Base-by-base conservation (phyloP, 805 yeast species). In the Vanderwaltozyma tropicalis region DNA sequence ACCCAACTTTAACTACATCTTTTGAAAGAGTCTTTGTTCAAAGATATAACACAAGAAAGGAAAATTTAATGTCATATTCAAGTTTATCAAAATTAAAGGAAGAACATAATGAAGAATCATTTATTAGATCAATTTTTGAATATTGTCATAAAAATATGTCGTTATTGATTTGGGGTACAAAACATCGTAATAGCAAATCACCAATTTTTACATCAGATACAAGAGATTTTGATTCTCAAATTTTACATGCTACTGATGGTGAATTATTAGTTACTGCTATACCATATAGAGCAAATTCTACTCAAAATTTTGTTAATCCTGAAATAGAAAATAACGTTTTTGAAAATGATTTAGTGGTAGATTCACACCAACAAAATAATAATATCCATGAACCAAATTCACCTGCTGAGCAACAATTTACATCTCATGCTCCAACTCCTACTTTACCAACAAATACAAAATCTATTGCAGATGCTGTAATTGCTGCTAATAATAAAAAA, bases 31-130 rank as follows among this genome's bases (percentile, higher is more conserved):
- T 86, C 45, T 89, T 92, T 50, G 66, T 86, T 4, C 72, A 69
- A 16, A 69, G 92, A 39, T 84, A 96, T 58, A 69, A 69, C 37
- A 67, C 80, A 5, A 70, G 97, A 37, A 77, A 78, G 44, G 79
- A 75, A 21, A 71, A 72, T 31, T 62, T 88, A 28, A 49, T 71
- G 45, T 66, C 62, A 28, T 66, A 64, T 41, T 55, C 65, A 3
- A 63, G 69, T 26, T 73, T 70, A 27, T 69, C 69, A 22, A 70
- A 67, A 15, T 65, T 89, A 33, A 67, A 78, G 47, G 79, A 76
- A 45, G 79, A 75, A 44, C 88, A 84, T 58, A 88, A 79, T 46
- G 88, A 96, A 95, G 69, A 81, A 43, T 72, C 76, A 41, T 89
- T 89, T 53, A 67, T 89, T 47, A 78, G 77, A 47, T 94, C 83